Base-by-base conservation (phyloP, 768 basidiomycete species). In the Tulasnella sp. region DNA sequence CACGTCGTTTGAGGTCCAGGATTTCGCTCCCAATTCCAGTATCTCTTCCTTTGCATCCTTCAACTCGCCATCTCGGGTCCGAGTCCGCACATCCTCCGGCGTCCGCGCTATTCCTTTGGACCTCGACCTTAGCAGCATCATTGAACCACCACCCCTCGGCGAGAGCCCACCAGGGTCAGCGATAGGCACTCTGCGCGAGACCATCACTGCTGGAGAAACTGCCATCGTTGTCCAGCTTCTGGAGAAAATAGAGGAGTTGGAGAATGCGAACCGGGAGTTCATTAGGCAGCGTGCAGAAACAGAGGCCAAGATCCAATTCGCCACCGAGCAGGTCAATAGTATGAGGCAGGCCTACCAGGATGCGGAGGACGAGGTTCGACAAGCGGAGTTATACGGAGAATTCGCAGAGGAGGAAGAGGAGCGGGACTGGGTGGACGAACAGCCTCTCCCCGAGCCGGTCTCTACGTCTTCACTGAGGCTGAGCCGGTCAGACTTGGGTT, bases 211-310 rank as follows among this genome's bases (percentile, higher is more conserved):
- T 24, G 76, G 71, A 24, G 84, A 90, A 87, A 81, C 86, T 84
- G 81, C 87, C 4, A 82, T 95, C 76, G 89, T 95, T n/a, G 87
- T 90, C 14, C 91, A 93, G 83, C 89, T 95, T 9, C 85, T 94
- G 62, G 83, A 86, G 21, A 95, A 95, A 85, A 92, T 95, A 75
- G 87, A 88, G 72, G 94, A 95, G 83, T 87, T 95, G 1, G 93
- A 95, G 82, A 88, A 91, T 52, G 89, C 92, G 2, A 95, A 95
- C 81, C 81, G 86, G 9, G 88, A 89, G 78, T 94, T 95, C 58
- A 86, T 90, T 31, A 86, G 88, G 78, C 90, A 92, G 81, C 94
- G 95, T 83, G 84, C 84, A 1, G 88, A 89, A 82, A 94, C 93
- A 0, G 85, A 88, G 7, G 86, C 86, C 52, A 90, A 91, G 80